phyloP scores from a whole-genome alignment of 352 stramenopile species.

The Blastocystis sp. region DNA sequence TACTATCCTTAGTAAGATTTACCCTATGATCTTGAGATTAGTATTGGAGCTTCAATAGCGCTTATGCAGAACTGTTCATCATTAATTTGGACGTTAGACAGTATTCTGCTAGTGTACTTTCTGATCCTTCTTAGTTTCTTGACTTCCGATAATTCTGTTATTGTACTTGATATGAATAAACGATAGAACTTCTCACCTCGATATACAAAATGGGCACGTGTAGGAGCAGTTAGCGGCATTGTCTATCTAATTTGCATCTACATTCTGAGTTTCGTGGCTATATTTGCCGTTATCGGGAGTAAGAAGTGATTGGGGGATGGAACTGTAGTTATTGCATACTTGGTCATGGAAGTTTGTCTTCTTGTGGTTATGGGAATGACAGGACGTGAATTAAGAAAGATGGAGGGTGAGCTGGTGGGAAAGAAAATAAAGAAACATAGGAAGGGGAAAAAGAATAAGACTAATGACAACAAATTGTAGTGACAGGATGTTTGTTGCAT shows the following conservation, averaged over 20 bases:
- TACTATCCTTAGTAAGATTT: constrained; percentile 28
- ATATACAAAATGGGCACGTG: background rate
- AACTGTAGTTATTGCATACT: background rate
- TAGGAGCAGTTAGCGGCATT: background rate
- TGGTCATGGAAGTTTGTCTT: background rate
- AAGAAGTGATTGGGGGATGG: background rate
- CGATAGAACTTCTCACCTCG: constrained; percentile 15
- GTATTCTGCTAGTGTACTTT: constrained; percentile 12
- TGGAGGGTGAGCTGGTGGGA: background rate
- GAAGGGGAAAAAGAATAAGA: background rate
- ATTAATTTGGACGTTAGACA: constrained; percentile 38
- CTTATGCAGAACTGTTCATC: constrained; percentile 8
- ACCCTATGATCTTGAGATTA: background rate
- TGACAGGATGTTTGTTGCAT: background rate
- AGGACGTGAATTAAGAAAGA: background rate
- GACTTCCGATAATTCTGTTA: constrained; percentile 8
- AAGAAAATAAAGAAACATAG: constrained; percentile 1
- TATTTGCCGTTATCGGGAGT: background rate
- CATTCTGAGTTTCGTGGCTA: background rate
- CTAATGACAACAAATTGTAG: background rate
- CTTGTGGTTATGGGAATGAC: background rate
- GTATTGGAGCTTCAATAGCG: background rate
- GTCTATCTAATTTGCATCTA: background rate
- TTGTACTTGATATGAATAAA: background rate
- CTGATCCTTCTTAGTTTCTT: constrained; percentile 8